A percentile compares a stretch with the other conserved stretches of the same genome.
Conservation (phyloP, 805 yeast genomes). For the Barnettozyma pratensis region DNA sequence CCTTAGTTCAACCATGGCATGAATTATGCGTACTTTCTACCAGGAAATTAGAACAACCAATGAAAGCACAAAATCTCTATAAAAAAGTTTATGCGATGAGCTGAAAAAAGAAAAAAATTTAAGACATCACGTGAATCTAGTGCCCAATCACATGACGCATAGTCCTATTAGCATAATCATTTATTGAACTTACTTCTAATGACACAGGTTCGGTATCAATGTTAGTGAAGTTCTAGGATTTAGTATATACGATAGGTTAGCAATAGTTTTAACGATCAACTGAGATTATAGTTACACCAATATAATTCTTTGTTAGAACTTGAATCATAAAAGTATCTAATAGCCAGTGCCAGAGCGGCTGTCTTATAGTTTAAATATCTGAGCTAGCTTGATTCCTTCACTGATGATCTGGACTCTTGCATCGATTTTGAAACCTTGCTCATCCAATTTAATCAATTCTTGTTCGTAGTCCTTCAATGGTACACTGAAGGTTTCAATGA, state of each 20-base stretch:
- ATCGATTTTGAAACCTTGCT: conserved; percentile 74
- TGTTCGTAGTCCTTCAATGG: conserved; percentile 57
- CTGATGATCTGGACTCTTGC: conserved; percentile 86
- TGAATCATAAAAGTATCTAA: too few relatives aligned
- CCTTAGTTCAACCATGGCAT: not conserved
- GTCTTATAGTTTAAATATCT: conserved; percentile 23
- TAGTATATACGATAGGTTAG: too few relatives aligned
- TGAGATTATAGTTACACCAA: not conserved
- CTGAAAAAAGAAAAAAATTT: conserved; percentile 2
- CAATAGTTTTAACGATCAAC: too few relatives aligned
- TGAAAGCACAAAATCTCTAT: too few relatives aligned
- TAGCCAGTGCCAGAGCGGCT: too few relatives aligned
- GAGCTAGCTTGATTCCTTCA: conserved; percentile 65
- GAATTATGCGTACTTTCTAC: not conserved
- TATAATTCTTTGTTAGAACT: not conserved
- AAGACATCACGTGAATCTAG: not conserved
- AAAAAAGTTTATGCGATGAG: not conserved
- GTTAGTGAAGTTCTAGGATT: too few relatives aligned
- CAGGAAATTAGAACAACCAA: too few relatives aligned
- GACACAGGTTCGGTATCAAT: too few relatives aligned
- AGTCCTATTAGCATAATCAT: too few relatives aligned
- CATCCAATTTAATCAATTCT: conserved; percentile 44
- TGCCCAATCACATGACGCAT: not conserved
- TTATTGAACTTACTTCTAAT: too few relatives aligned
- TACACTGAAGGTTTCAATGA: conserved; percentile 79